Conservation (phyloP, 2,329 filamentous ascomycete species). For the Lecanoromycetidae sp. region DNA sequence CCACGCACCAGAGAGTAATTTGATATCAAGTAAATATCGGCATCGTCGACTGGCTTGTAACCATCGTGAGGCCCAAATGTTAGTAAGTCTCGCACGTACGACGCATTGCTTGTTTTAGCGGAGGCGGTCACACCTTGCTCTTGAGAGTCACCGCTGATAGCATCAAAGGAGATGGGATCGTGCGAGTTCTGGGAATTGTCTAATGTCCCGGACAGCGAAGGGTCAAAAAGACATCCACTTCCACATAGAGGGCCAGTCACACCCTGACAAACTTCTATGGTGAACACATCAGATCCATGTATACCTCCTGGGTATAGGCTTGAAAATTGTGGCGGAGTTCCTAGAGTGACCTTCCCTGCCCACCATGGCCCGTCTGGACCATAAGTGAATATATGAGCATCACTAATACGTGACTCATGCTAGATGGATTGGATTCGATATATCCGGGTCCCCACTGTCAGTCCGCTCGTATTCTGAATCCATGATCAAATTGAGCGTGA, state of each 20-base stretch:
- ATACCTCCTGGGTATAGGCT: neutral
- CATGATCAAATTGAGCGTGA: too few relatives aligned
- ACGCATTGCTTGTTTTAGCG: neutral
- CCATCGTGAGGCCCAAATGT: neutral
- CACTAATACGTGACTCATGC: too few relatives aligned
- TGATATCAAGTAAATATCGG: neutral
- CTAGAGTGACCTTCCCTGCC: slow-evolving; percentile 19
- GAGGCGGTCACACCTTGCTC: neutral
- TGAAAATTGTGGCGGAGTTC: slow-evolving; percentile 13
- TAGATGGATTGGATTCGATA: too few relatives aligned
- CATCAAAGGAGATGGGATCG: neutral
- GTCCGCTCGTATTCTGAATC: too few relatives aligned
- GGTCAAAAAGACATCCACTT: neutral
- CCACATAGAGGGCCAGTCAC: neutral
- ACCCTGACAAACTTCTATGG: neutral
- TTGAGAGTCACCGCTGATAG: neutral
- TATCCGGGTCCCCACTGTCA: too few relatives aligned
- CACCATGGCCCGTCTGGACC: slow-evolving; percentile 23
- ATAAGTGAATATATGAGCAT: too few relatives aligned
- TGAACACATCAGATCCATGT: neutral
- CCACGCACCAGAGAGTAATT: neutral
- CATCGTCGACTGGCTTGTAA: neutral
- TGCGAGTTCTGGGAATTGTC: too few relatives aligned
- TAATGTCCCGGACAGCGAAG: neutral
- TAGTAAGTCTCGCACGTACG: neutral